A percentile compares a stretch with the other conserved stretches of the same genome.
Conservation (phyloP, 108 stramenopile species). For the Fragilaria crotonensis region DNA sequence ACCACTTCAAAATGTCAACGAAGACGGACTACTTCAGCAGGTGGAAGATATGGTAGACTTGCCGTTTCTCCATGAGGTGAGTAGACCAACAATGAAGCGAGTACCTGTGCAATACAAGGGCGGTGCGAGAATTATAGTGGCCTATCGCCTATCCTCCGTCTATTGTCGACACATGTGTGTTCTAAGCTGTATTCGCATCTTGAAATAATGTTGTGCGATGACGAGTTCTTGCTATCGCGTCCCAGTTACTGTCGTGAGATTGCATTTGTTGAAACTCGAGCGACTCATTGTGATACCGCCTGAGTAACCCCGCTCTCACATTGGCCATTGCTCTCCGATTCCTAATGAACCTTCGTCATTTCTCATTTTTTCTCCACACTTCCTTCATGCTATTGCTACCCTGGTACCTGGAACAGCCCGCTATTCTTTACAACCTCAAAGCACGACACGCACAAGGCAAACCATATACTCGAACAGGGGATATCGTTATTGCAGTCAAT, state of each 20-base stretch:
- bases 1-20: constrained; percentile 70
- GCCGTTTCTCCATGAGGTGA: constrained; percentile 82
- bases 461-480: constrained; percentile 93
- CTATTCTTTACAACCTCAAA: constrained; percentile 88
- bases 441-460: constrained; percentile 58
- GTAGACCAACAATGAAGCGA: constrained; percentile 2
- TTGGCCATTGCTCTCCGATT: too few relatives aligned
- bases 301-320: too few relatives aligned
- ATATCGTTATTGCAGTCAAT: constrained; percentile 88
- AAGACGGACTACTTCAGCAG: constrained; percentile 26
- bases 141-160: too few relatives aligned
- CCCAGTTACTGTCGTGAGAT: too few relatives aligned
- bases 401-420: constrained; percentile 35
- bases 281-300: too few relatives aligned
- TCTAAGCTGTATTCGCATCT: neutral
- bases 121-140: too few relatives aligned
- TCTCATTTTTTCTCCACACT: neutral
- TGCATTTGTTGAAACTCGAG: too few relatives aligned
- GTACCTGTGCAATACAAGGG: neutral
- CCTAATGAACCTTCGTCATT: too few relatives aligned
- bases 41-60: constrained; percentile 87
- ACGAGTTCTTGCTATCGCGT: too few relatives aligned
- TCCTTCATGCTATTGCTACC: neutral
- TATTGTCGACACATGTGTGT: too few relatives aligned
- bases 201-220: neutral